A percentile compares a stretch with the other conserved stretches of the same genome.
Conservation (phyloP, 345 rosid species). For the Abelmoschus esculentus region DNA sequence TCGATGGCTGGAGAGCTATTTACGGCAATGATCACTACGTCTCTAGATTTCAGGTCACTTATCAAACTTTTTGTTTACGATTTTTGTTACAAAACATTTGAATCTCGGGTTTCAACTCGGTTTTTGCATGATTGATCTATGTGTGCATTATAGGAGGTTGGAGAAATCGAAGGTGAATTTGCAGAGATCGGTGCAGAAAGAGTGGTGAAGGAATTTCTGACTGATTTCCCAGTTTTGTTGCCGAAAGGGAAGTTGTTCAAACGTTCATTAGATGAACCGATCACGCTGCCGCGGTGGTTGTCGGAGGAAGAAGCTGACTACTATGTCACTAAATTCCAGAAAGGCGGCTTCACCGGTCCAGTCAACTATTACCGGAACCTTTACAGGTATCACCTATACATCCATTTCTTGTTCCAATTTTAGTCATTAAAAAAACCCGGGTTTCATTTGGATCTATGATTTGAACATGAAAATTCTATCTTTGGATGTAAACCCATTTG, state of each 20-base stretch:
- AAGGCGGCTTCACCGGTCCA: constrained; percentile 49
- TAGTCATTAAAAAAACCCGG: too few species aligned
- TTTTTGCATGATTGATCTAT: background rate
- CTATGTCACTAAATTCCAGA: constrained; percentile 50
- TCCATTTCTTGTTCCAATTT: too few species aligned
- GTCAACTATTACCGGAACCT: constrained; percentile 46
- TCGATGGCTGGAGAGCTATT: constrained; percentile 11
- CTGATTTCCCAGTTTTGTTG: background rate
- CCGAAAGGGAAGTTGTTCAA: constrained; percentile 3
- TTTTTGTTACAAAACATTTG: too few species aligned
- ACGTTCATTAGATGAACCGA: constrained; percentile 31
- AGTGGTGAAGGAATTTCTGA: constrained; percentile 53
- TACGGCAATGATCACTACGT: constrained; percentile 53
- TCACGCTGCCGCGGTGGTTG: constrained; percentile 45
- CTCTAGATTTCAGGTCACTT: constrained; percentile 48
- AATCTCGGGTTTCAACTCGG: background rate
- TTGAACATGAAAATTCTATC: too few species aligned
- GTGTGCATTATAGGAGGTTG: background rate
- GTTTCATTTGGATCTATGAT: too few species aligned
- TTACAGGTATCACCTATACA: background rate
- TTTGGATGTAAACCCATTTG: too few species aligned
- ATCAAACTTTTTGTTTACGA: background rate
- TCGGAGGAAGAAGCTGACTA: constrained; percentile 51
- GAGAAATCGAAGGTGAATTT: constrained; percentile 8
- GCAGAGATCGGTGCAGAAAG: constrained; percentile 15